Conservation (phyloP, 768 basidiomycete species). For the Boletus tomentosulus region DNA sequence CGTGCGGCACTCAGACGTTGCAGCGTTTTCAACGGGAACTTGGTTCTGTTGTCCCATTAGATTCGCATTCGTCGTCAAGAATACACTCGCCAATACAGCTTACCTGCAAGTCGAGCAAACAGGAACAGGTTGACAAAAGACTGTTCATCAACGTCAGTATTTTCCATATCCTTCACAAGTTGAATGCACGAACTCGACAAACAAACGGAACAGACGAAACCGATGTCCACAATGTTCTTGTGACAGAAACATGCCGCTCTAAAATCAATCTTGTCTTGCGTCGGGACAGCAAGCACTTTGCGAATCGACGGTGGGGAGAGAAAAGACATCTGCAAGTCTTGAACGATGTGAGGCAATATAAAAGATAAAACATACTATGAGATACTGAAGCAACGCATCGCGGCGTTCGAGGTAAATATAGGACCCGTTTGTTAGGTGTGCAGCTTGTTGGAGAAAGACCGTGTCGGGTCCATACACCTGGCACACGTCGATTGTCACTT, state of each 20-base stretch:
- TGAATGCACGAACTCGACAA: constrained; percentile 70
- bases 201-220: constrained; percentile 98
- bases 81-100: constrained; percentile 26
- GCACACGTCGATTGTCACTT: constrained; percentile 95
- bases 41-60: constrained; percentile 54
- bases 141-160: constrained; percentile 38
- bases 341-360: constrained; percentile 4
- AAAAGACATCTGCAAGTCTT: constrained; percentile 72
- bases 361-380: constrained; percentile 51
- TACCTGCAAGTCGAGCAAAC: constrained; percentile 93
- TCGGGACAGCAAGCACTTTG: constrained; percentile 75
- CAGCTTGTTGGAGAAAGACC: constrained; percentile 96
- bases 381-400: constrained; percentile 87
- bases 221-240: constrained; percentile 93
- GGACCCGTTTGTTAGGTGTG: constrained; percentile 91
- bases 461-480: constrained; percentile 87
- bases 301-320: constrained; percentile 68
- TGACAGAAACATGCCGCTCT: constrained; percentile 99
- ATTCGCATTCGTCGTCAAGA: background rate
- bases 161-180: background rate
- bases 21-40: constrained; percentile 91
- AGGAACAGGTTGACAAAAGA: constrained; percentile 91
- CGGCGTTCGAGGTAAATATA: constrained; percentile 82
- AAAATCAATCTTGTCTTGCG: constrained; percentile 94
- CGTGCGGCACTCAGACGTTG: constrained; percentile 70